Base-by-base conservation (phyloP, 2,329 filamentous ascomycete genomes). In the Diaporthe amygdali region DNA sequence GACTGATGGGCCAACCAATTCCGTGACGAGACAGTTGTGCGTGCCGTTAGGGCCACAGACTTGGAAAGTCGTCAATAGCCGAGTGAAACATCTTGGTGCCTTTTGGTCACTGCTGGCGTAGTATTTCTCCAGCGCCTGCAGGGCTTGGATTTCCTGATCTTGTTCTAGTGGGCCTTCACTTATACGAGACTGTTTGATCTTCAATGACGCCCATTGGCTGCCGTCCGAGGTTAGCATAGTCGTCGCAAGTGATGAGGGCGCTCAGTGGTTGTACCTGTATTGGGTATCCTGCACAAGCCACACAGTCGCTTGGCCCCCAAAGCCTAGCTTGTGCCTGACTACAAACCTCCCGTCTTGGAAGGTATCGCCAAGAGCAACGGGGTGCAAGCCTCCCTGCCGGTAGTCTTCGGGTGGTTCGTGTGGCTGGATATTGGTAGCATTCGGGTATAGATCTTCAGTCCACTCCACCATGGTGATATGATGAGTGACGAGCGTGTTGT, bases 241-340 rank as follows among this genome's bases (percentile, higher is more conserved):
- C 20, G 20, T 41, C 15, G 17, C 10, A 7, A 34, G 10, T 22
- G n/a, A 37, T 22, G 46, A 30, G 41, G 41, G 41, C 20, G 12
- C 59, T 22, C 25, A 12, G 39, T 20, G 27, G 27, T 34, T 22
- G 59, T 63, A 44, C 46, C 34, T 52, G 30, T 66, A 34, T 1
- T 30, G 46, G 10, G 37, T 52, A 9, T 66, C 63, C 17, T 54
- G 10, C 6, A 32, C 47, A 41, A 66, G 46, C 63, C 47, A 66
- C 32, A 52, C 47, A 10, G 47, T 66, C 46, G 63, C 47, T 34
- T 66, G 63, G 17, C 63, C 63, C 8, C 47, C 63, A 32, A 52
- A 66, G 46, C 63, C 63, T 52, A 54, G 63, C 47, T 52, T 66
- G 46, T 66, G 63, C 47, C 27, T 51, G n/a, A 66, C n/a, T 15